These are phyloP conservation scores for Mesembryanthemum crystallinum DNA, from an alignment of 148 eudicot species.

Conservation along the genomic window DNA sequence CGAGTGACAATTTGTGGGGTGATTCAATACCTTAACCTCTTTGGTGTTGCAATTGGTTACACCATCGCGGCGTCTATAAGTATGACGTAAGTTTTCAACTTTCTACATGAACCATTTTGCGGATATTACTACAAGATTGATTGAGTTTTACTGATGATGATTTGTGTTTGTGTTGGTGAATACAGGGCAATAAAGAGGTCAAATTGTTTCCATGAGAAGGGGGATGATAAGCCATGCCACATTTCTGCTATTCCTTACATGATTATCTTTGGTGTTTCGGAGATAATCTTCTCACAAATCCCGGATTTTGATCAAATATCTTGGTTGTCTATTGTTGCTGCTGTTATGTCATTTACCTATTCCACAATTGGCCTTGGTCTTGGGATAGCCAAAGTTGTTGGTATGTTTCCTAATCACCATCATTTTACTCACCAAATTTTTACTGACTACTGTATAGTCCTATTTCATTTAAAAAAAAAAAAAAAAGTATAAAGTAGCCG, in stretches of 20 bases:
- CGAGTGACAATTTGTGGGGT: conserved; percentile 59
- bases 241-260: conserved; percentile 67
- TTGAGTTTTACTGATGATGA: no score
- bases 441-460: no score
- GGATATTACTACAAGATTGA: no score
- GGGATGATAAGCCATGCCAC: conserved; percentile 41
- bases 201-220: conserved; percentile 61
- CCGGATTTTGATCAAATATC: conserved; percentile 76
- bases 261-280: conserved; percentile 57
- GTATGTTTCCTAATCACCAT: conserved; percentile 25
- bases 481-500: neutral
- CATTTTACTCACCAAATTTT: no score
- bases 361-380: conserved; percentile 77
- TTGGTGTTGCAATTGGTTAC: conserved; percentile 69
- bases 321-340: conserved; percentile 84
- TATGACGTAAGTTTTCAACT: conserved; percentile 53
- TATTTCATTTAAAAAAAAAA: neutral
- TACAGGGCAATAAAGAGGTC: conserved; percentile 71
- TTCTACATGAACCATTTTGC: no score
- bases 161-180: conserved; percentile 5
- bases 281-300: conserved; percentile 68
- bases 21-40: conserved; percentile 61
- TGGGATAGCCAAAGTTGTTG: conserved; percentile 65
- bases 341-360: conserved; percentile 82
- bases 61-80: conserved; percentile 78